Evolutionary conservation across 208 protist genomes (phyloP), one percentile per base, ranked within the genome.

Genomic region (Trypanosoma brucei): DNA sequence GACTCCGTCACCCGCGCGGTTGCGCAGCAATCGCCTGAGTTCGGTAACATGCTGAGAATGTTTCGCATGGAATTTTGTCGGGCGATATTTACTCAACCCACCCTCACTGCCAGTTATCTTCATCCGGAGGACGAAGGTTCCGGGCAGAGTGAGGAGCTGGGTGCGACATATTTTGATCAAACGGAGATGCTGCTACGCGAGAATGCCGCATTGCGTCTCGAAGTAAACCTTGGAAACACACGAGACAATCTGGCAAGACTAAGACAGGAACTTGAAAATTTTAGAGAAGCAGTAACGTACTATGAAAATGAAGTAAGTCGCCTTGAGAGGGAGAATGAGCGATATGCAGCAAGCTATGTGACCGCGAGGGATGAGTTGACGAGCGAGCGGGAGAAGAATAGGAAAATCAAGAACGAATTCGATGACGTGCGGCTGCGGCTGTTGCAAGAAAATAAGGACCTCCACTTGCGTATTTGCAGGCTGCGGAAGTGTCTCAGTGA

Each of bases 381-480:
- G 37, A 50, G 54, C 39, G 49, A 75, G 38, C 53, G 72, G 55
- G 4, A 59, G 31, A 50, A 72, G 14, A 50, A 73, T 37, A 55
- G 66, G 34, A n/a, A 59, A 4, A 44, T 75, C 33, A 57, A 77
- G 11, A 55, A 59, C 6, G 70, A 62, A 8, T 65, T 80, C 40
- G 80, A 88, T 38, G 68, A 80, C 42, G 81, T 92, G 1, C 60
- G 84, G 11, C 78, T 83, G 58, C 73, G 55, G 4, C 67, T 93
- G n/a, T 78, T 80, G 42, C 77, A 90, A 30, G 90, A 96, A 59
- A 93, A 91, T 70, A 92, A 93, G 56, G 87, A 96, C 49, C 73
- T 93, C 69, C 86, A 96, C 46, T 72, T 93, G 22, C 86, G 88
- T 51, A 63, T 96, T 39, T 96, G 88, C 59, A 80, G 83, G 8